Conservation (phyloP, 2,329 filamentous ascomycete genomes). For the Phaeosphaeriaceae sp. region DNA sequence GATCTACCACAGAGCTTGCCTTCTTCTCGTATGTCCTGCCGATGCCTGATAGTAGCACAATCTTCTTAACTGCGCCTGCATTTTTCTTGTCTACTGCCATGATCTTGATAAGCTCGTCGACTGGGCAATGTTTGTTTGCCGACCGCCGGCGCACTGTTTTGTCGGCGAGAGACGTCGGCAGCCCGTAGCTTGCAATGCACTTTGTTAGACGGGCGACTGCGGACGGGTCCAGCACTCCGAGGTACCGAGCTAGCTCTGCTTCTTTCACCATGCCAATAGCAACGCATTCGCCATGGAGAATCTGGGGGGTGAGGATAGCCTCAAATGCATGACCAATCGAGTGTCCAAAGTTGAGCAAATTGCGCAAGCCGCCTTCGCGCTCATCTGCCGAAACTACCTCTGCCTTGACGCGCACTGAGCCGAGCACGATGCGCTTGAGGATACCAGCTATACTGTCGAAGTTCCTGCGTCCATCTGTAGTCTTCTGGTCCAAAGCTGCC, state of each 20-base stretch:
- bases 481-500: conserved; percentile 69
- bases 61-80: conserved; percentile 91
- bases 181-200: conserved; percentile 90
- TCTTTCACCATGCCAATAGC: conserved; percentile 99
- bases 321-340: conserved; percentile 98
- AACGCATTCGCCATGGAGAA: conserved; percentile 94
- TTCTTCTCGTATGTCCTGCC: conserved; percentile 86
- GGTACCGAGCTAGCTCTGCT: conserved; percentile 87
- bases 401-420: conserved; percentile 91
- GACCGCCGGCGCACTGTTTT: conserved; percentile 82
- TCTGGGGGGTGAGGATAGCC: conserved; percentile 91
- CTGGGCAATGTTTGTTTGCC: conserved; percentile 84
- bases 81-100: conserved; percentile 99
- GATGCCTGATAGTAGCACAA: conserved; percentile 89
- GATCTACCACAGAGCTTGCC: conserved; percentile 88
- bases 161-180: conserved; percentile 86
- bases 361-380: conserved; percentile 89
- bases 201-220: conserved; percentile 90
- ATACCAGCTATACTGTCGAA: conserved; percentile 70
- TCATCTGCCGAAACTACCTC: conserved; percentile 94
- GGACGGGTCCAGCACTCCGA: conserved; percentile 83
- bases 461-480: conserved; percentile 63
- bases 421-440: conserved; percentile 73
- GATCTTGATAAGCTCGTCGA: conserved; percentile 84
- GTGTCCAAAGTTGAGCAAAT: conserved; percentile 96